Conservation (phyloP, 768 basidiomycete genomes). For the Asterophora lycoperdoides region DNA sequence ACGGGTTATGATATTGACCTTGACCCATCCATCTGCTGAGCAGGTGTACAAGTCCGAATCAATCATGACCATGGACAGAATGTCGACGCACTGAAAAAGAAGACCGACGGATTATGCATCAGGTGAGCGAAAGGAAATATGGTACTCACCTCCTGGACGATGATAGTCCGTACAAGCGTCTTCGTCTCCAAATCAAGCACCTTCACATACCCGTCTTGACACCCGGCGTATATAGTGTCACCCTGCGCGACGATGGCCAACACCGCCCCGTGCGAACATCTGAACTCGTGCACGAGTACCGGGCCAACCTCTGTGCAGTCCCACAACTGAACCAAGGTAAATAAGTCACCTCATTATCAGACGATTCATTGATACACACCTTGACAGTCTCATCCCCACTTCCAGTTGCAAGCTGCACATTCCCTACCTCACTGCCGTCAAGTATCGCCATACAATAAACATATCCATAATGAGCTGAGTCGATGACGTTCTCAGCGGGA, state of each 20-base stretch:
- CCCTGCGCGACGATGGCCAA: constrained; percentile 71
- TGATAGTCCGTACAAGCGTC: constrained; percentile 80
- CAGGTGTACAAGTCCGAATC: constrained; percentile 62
- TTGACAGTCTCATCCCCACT: constrained; percentile 92
- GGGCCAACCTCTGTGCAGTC: constrained; percentile 44
- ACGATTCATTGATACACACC: constrained; percentile 30
- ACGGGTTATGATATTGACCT: constrained; percentile 38
- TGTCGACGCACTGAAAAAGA: constrained; percentile 59
- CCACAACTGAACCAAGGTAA: constrained; percentile 53
- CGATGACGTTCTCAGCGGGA: constrained; percentile 65
- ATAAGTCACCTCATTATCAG: not conserved
- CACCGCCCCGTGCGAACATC: constrained; percentile 74
- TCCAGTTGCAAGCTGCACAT: constrained; percentile 65
- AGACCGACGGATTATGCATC: not conserved
- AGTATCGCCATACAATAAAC: constrained; percentile 72
- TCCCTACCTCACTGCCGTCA: constrained; percentile 20
- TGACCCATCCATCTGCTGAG: constrained; percentile 63
- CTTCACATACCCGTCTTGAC: constrained; percentile 91
- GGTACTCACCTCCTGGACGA: constrained; percentile 68
- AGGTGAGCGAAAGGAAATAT: not conserved
- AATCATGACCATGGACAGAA: constrained; percentile 74
- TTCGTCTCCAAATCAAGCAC: constrained; percentile 89
- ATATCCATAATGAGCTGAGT: constrained; percentile 93
- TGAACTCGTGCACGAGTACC: constrained; percentile 57
- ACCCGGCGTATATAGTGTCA: constrained; percentile 86